Conservation (phyloP, 148 eudicot species). For the Nepenthes mirabilis region DNA sequence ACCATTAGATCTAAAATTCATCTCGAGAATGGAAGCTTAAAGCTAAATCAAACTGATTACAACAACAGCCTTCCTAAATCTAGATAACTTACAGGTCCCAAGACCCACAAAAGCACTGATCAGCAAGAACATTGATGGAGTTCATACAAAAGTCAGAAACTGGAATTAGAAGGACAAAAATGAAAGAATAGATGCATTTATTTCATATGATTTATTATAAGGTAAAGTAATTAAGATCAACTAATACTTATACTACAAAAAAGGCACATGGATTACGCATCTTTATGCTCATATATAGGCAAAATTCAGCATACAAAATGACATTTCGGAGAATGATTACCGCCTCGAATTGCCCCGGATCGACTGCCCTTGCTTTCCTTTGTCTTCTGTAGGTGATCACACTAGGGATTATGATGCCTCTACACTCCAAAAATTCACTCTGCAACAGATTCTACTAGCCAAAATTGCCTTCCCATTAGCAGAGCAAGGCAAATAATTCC, state of each 20-base stretch:
- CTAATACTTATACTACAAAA: conserved; percentile 18
- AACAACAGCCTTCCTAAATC: too few species aligned
- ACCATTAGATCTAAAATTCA: too few species aligned
- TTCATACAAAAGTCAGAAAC: neutral
- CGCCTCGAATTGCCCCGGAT: conserved; percentile 12
- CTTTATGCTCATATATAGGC: conserved; percentile 14
- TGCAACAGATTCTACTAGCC: conserved; percentile 11
- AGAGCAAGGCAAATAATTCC: conserved; percentile 4
- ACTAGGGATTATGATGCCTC: conserved; percentile 3
- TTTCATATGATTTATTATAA: conserved; percentile 13
- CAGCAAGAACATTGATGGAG: neutral
- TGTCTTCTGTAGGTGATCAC: conserved; percentile 9
- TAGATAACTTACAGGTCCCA: too few species aligned
- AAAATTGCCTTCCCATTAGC: conserved; percentile 15
- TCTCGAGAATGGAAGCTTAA: too few species aligned
- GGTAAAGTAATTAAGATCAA: conserved; percentile 8
- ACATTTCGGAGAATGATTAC: conserved; percentile 15
- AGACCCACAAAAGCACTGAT: neutral
- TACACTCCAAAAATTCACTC: conserved; percentile 13
- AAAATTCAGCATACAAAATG: conserved; percentile 16
- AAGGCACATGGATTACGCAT: conserved; percentile 15
- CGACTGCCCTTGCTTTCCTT: conserved; percentile 4
- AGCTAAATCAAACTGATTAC: too few species aligned
- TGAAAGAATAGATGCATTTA: conserved; percentile 1
- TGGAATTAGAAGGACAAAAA: neutral